Base-by-base conservation (phyloP, 768 basidiomycete species). In the Trametes meyenii region DNA sequence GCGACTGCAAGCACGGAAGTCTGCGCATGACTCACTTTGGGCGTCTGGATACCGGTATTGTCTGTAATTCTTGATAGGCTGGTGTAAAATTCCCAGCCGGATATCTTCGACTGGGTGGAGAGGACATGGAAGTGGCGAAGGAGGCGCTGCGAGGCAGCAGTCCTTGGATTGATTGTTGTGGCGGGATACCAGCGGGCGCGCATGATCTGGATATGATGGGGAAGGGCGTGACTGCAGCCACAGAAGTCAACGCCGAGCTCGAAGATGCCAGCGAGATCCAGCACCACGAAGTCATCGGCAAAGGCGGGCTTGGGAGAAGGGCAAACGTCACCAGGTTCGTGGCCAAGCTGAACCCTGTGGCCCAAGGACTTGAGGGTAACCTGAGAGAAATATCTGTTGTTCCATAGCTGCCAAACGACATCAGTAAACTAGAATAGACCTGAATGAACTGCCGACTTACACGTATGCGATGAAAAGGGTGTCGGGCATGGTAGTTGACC, bases 241-340 rank as follows among this genome's bases (percentile, higher is more conserved):
- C 74, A 75, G 51, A 63, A 73, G 11, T 62, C 44, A 2, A 73
- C 54, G 21, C 40, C 23, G 5, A 74, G 60, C 3, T 33, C 13
- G 50, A 73, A 73, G n/a, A 73, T 55, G 7, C 72, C 72, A 33
- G 63, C 71, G 26, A 59, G 56, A 42, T 73, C 59, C 11, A 74
- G 19, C 5, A 73, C 58, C 5, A 67, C 51, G 52, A 73, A 66
- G 1, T 46, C 45, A 19, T 52, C 52, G 17, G 19, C 58, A 10
- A 24, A 40, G 10, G 50, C 33, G n/a, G 11, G 23, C 3, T 8
- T 8, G 0, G 63, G 64, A 14, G 40, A 19, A 12, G 38, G 16
- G 50, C 72, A 72, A 1, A 11, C 1, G 3, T 57, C 50, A 11
- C 63, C 62, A 7, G 19, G 46, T 1, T 8, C n/a, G 46, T 75